Evolutionary conservation across 2,329 filamentous ascomycete species (phyloP).

Genomic region (Alternaria alternata): DNA sequence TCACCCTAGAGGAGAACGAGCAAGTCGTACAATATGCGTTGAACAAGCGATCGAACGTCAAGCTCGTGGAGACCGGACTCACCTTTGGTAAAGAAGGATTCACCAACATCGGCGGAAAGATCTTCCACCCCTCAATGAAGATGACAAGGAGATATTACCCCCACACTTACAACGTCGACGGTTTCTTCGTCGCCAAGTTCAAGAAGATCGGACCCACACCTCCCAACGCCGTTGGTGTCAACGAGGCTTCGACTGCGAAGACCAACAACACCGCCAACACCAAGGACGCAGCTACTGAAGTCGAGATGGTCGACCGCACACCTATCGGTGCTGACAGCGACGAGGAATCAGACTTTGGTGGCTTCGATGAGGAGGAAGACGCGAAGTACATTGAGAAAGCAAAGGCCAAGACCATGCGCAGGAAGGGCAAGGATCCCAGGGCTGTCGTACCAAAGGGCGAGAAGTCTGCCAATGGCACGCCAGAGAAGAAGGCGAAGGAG

Average conservation of each 20-base stretch:
- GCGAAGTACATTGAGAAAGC: constrained; percentile 57
- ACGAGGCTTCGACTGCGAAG: constrained; percentile 34
- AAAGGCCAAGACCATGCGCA: constrained; percentile 53
- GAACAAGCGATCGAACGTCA: constrained; percentile 89
- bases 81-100: constrained; percentile 93
- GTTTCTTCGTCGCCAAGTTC: constrained; percentile 98
- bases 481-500: constrained; percentile 12
- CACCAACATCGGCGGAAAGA: constrained; percentile 88
- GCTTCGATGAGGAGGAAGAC: constrained; percentile 61
- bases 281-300: constrained; percentile 55
- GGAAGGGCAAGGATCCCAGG: constrained; percentile 59
- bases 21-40: constrained; percentile 93
- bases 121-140: constrained; percentile 84
- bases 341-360: constrained; percentile 56
- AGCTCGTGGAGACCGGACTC: constrained; percentile 88
- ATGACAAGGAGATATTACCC: constrained; percentile 49
- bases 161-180: constrained; percentile 71
- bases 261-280: constrained; percentile 43
- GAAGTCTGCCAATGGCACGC: constrained; percentile 26
- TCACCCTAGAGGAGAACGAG: constrained; percentile 94
- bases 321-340: constrained; percentile 63
- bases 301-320: constrained; percentile 69
- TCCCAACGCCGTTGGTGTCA: constrained; percentile 59
- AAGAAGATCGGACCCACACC: constrained; percentile 88
- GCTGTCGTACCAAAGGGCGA: constrained; percentile 36